Evolutionary conservation across 805 yeast species (phyloP), one percentile per base, ranked within the genome.

Genomic region (Starmerella bombi): DNA sequence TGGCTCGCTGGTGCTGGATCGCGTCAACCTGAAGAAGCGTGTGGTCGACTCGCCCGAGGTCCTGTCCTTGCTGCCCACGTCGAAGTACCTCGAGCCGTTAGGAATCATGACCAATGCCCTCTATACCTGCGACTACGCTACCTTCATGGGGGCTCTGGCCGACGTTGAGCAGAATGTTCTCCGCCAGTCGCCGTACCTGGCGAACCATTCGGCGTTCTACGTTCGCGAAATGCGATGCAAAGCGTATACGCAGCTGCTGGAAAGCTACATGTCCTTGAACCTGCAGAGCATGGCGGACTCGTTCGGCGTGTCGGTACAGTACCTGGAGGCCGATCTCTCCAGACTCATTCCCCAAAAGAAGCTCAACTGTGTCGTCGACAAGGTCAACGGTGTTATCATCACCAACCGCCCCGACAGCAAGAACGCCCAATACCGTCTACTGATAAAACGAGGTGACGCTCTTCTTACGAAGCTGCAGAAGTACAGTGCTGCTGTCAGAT

Each of bases 391-490:
- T 21, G 83, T 91, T 46, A 82, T 91, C 49, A 93, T 83, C 59
- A 91, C 98, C 15, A 91, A 85, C 62, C 72, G 97, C 51, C 95
- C 96, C 2, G 98, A 91, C 60, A 85, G 80, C 64, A 91, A 91
- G 64, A 88, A 91, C 58, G 80, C 83, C 42, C 97, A 88, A 63
- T 91, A 86, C 61, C 94, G 85, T 58, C 61, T 68, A 48, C 70
- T 91, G 55, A 77, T 91, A 54, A 85, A 83, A 61, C 93, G 80
- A 58, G 97, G 98, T 48, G 98, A 91, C 57, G 75, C 77, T 2
- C 68, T 91, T 54, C 73, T 91, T 59, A 88, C 98, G 15, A 91
- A 88, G 61, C 70, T 91, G 57, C 98, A 91, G 61, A 91, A 86
- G 61, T 91, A 88, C 54, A 94, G 94, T 35, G 95, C 97, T 34